phyloP scores from a whole-genome alignment of 2,329 filamentous ascomycete species.

The Xylariaceae sp. region DNA sequence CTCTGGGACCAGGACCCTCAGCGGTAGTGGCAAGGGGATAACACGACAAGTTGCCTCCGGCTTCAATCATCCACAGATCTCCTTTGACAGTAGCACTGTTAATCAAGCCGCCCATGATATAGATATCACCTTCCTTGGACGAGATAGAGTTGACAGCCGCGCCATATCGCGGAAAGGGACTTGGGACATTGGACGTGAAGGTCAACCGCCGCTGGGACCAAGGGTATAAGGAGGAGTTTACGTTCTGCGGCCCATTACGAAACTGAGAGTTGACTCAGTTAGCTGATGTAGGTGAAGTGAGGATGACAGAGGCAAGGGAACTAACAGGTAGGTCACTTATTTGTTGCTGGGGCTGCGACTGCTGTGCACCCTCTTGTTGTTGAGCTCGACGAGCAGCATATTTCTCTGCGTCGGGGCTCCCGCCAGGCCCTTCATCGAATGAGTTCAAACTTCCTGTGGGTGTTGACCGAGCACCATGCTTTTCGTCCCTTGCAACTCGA shows the following conservation, averaged over 20 bases:
- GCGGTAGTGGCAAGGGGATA: conserved; percentile 88
- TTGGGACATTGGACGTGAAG: conserved; percentile 70
- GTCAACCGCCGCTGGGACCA: conserved; percentile 90
- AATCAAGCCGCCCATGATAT: conserved; percentile 95
- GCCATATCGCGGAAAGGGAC: conserved; percentile 94
- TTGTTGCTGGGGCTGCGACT: conserved; percentile 23
- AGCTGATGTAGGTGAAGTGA: conserved; percentile 3
- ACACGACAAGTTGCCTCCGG: conserved; percentile 80
- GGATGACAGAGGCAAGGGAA: conserved; percentile 10
- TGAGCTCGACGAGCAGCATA: conserved; percentile 53
- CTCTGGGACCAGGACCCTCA: conserved; percentile 90
- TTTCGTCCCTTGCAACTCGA: conserved; percentile 53
- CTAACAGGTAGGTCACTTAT: conserved; percentile 37
- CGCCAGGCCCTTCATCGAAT: conserved; percentile 52
- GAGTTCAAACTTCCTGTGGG: conserved; percentile 77
- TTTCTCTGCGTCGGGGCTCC: conserved; percentile 61
- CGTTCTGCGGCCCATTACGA: conserved; percentile 48
- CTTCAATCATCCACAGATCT: conserved; percentile 96
- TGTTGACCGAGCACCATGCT: conserved; percentile 58
- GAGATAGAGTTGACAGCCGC: conserved; percentile 89
- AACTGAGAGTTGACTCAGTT: conserved; percentile 35
- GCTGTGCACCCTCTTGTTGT: conserved; percentile 44
- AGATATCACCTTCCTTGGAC: conserved; percentile 95
- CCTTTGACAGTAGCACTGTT: conserved; percentile 95
- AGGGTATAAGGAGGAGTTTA: conserved; percentile 82